phyloP scores from a whole-genome alignment of 495 filamentous ascomycete species.

The Elaphomyces granulatus region DNA sequence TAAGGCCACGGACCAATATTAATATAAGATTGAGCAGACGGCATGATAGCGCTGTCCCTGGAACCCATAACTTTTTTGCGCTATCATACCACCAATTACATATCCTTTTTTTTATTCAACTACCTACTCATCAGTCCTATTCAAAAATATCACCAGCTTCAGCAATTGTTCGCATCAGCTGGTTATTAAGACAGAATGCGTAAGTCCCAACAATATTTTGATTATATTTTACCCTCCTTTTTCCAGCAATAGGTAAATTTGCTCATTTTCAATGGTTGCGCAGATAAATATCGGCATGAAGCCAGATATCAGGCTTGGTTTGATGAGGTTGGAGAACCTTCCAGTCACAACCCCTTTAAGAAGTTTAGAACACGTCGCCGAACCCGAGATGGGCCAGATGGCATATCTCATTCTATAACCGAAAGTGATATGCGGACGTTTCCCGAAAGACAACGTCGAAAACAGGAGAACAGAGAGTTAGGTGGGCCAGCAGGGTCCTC shows the following conservation, averaged over 20 bases:
- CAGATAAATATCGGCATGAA: constrained; percentile 32
- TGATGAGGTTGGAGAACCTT: constrained; percentile 26
- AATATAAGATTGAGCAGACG: too few species aligned
- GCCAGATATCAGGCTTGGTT: constrained; percentile 36
- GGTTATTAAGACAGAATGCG: background rate
- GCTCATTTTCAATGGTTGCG: constrained; percentile 1
- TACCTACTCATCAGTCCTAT: background rate
- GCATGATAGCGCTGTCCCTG: too few species aligned
- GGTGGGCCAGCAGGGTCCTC: constrained; percentile 14
- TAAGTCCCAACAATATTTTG: too few species aligned
- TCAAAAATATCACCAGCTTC: background rate
- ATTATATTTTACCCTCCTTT: too few species aligned
- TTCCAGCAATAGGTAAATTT: too few species aligned
- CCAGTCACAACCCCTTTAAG: constrained; percentile 36
- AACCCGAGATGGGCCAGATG: constrained; percentile 17
- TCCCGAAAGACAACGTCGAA: constrained; percentile 15
- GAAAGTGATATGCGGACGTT: constrained; percentile 17
- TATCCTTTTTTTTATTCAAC: background rate
- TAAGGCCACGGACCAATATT: too few species aligned
- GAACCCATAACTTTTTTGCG: too few species aligned
- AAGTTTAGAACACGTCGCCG: constrained; percentile 21
- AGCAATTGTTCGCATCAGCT: background rate
- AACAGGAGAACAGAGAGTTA: constrained; percentile 18
- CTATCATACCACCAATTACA: too few species aligned
- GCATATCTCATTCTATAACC: constrained; percentile 8